Evolutionary conservation across 495 filamentous ascomycete genomes (phyloP).

Genomic region (Chlorociboria aeruginascens): DNA sequence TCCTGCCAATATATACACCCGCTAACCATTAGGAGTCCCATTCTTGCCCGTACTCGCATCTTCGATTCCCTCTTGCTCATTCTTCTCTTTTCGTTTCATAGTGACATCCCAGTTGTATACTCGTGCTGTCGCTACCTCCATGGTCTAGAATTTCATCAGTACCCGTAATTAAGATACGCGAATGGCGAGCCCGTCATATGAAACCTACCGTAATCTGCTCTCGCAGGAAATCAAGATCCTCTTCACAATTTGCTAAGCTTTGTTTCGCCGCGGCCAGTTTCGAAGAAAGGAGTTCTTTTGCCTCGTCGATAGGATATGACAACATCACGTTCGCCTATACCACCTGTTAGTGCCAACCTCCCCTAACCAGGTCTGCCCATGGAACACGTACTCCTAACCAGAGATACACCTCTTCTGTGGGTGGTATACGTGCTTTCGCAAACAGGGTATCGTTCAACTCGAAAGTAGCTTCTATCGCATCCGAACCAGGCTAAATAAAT

Average conservation of each 20-base stretch:
- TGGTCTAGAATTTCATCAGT: slow-evolving; percentile 50
- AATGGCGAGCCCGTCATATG: background rate
- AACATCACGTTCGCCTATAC: slow-evolving; percentile 90
- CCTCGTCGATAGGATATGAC: slow-evolving; percentile 81
- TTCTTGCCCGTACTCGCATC: slow-evolving; percentile 6
- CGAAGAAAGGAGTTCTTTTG: slow-evolving; percentile 61
- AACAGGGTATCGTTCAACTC: slow-evolving; percentile 94
- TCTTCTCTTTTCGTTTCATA: slow-evolving; percentile 83
- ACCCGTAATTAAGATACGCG: background rate
- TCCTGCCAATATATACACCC: background rate
- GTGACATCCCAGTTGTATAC: slow-evolving; percentile 99
- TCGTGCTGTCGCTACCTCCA: slow-evolving; percentile 90
- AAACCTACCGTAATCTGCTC: slow-evolving; percentile 84
- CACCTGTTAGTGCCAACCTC: background rate
- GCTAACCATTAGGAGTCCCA: slow-evolving; percentile 17
- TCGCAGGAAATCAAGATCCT: slow-evolving; percentile 90
- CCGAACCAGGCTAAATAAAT: slow-evolving; percentile 27
- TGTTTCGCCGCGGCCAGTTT: slow-evolving; percentile 71
- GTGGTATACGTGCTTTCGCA: slow-evolving; percentile 70
- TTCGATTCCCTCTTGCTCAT: slow-evolving; percentile 34
- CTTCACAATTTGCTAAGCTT: slow-evolving; percentile 76
- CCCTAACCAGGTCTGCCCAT: background rate
- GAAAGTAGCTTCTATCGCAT: slow-evolving; percentile 80
- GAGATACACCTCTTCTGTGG: slow-evolving; percentile 86
- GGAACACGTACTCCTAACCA: slow-evolving; percentile 66